These are phyloP conservation scores for Neonectria coccinea DNA, from an alignment of 2,329 filamentous ascomycete species.

Conservation along the genomic window DNA sequence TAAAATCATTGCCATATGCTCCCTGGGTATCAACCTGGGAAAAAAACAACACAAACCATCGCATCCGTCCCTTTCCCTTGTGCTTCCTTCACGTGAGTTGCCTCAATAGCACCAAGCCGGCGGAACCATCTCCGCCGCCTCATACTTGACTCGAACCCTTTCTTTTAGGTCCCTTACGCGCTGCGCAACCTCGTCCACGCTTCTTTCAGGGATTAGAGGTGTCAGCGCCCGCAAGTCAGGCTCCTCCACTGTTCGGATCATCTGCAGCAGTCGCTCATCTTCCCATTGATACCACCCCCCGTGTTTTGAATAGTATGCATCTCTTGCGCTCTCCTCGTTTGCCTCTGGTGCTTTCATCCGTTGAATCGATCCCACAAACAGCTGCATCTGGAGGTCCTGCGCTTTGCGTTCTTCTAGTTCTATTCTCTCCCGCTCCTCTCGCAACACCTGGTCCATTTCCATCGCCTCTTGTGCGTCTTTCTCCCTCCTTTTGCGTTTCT, in stretches of 20 bases:
- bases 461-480: slow-evolving; percentile 8
- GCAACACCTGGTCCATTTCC: slow-evolving; percentile 19
- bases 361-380: slow-evolving; percentile 38
- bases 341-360: background rate
- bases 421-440: background rate
- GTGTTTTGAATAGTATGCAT: slow-evolving; percentile 38
- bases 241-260: slow-evolving; percentile 37
- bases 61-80: background rate
- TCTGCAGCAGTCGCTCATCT: slow-evolving; percentile 42
- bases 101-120: slow-evolving; percentile 43
- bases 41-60: slow-evolving; percentile 14
- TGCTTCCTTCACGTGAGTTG: slow-evolving; percentile 23
- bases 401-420: slow-evolving; percentile 8
- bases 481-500: background rate
- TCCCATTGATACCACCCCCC: slow-evolving; percentile 44
- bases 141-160: slow-evolving; percentile 37
- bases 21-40: slow-evolving; percentile 35
- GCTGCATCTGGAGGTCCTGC: slow-evolving; percentile 32
- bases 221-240: slow-evolving; percentile 30
- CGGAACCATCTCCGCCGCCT: slow-evolving; percentile 30
- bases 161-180: slow-evolving; percentile 38
- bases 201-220: slow-evolving; percentile 33
- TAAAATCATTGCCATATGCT: background rate
- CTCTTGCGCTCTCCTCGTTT: background rate
- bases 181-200: slow-evolving; percentile 33